Conservation (phyloP, 352 stramenopile genomes). For the Phytophthora rubi region DNA sequence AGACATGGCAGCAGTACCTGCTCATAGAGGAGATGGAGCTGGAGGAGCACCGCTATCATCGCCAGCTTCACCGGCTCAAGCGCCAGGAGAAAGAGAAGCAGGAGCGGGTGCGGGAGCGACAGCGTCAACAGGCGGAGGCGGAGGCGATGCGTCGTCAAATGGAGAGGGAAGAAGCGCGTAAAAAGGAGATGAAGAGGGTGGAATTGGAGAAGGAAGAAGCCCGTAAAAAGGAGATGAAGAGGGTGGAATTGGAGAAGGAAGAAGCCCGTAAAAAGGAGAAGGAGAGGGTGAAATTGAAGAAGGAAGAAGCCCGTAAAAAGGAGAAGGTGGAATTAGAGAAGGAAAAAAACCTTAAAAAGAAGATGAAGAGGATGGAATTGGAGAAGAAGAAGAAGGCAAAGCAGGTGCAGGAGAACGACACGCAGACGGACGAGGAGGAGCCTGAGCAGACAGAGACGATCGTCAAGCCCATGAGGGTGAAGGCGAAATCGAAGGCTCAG, state of each 20-base stretch:
- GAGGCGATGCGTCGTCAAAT: constrained; percentile 23
- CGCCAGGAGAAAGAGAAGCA: constrained; percentile 30
- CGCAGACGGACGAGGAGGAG: constrained; percentile 28
- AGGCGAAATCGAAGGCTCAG: constrained; percentile 13
- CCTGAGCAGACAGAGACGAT: background rate
- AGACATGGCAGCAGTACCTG: constrained; percentile 60
- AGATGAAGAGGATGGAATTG: background rate
- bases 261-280: background rate
- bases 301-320: background rate
- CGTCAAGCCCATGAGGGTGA: constrained; percentile 9
- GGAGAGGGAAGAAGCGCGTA: background rate
- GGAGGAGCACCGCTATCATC: constrained; percentile 53
- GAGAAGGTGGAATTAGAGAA: background rate
- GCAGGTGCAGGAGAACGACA: constrained; percentile 7
- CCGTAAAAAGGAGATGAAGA: background rate
- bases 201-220: background rate
- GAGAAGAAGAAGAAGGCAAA: constrained; percentile 19
- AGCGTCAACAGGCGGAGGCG: background rate
- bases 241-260: background rate
- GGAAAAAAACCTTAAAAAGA: background rate
- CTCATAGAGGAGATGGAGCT: constrained; percentile 59
- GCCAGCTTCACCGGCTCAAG: constrained; percentile 30
- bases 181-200: constrained; percentile 5
- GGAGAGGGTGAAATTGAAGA: background rate
- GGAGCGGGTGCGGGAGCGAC: constrained; percentile 14